phyloP scores from a whole-genome alignment of 2,329 filamentous ascomycete genomes.

The Aureobasidium sp. region DNA sequence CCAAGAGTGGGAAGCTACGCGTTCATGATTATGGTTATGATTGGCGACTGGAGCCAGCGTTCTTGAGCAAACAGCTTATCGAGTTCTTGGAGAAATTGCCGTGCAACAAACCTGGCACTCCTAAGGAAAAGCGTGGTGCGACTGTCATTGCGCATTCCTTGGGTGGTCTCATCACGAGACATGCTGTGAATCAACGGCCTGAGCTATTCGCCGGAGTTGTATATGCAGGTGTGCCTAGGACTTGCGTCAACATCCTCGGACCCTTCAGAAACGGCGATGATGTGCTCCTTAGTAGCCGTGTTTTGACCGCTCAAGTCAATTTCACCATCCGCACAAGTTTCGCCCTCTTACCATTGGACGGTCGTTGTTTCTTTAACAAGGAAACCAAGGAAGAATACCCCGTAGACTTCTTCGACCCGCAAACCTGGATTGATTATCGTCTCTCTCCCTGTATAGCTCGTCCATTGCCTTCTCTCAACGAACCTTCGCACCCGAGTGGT shows the following conservation, averaged over 20 bases:
- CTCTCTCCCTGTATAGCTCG: conserved; percentile 70
- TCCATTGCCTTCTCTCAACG: conserved; percentile 49
- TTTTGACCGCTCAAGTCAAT: conserved; percentile 86
- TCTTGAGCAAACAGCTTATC: conserved; percentile 64
- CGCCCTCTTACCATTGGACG: conserved; percentile 75
- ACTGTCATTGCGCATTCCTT: conserved; percentile 79
- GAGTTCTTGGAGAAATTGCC: conserved; percentile 65
- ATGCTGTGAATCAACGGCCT: conserved; percentile 77
- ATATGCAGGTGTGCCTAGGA: conserved; percentile 76
- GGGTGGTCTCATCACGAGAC: conserved; percentile 78
- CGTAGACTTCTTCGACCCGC: conserved; percentile 73
- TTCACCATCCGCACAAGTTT: conserved; percentile 85
- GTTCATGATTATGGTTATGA: conserved; percentile 93
- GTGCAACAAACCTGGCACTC: conserved; percentile 56
- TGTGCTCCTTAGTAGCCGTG: conserved; percentile 78
- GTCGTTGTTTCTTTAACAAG: conserved; percentile 79
- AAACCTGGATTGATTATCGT: conserved; percentile 70
- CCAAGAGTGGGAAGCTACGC: conserved; percentile 59
- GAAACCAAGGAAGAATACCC: conserved; percentile 70
- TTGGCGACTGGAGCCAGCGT: conserved; percentile 77
- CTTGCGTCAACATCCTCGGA: conserved; percentile 85
- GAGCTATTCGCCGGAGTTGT: conserved; percentile 80
- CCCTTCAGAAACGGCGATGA: conserved; percentile 88
- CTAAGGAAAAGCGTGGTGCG: conserved; percentile 55
- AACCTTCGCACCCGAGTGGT: conserved; percentile 27